phyloP scores from a whole-genome alignment of 2,329 filamentous ascomycete genomes.

The Fusarium mangiferae region DNA sequence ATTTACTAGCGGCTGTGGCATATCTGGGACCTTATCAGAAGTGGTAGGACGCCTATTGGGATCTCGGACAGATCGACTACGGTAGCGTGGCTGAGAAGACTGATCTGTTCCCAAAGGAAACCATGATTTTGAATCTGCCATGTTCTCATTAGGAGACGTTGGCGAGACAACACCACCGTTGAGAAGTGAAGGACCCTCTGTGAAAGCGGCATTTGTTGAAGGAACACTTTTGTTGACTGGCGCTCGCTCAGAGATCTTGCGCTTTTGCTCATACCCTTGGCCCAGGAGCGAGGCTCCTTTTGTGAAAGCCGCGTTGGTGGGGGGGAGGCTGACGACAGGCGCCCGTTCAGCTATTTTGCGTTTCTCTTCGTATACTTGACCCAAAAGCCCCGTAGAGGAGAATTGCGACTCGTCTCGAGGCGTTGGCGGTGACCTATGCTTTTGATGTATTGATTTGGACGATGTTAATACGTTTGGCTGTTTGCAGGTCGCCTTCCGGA shows the following conservation, averaged over 20 bases:
- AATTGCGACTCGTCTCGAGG: conserved; percentile 55
- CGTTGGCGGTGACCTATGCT: conserved; percentile 15
- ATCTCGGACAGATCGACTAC: conserved; percentile 41
- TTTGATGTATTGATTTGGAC: conserved; percentile 45
- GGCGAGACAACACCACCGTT: conserved; percentile 51
- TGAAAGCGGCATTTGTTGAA: conserved; percentile 57
- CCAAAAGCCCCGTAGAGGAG: conserved; percentile 62
- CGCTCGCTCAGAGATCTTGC: conserved; percentile 49
- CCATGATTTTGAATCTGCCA: conserved; percentile 49
- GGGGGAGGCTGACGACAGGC: conserved; percentile 42
- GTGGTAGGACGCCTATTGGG: conserved; percentile 36
- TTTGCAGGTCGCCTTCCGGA: conserved; percentile 28
- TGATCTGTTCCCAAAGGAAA: conserved; percentile 53
- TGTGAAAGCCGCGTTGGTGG: conserved; percentile 58
- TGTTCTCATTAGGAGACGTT: conserved; percentile 35
- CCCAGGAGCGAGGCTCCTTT: conserved; percentile 67
- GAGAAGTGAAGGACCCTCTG: conserved; percentile 66
- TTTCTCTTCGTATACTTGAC: conserved; percentile 57
- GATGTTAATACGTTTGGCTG: conserved; percentile 18
- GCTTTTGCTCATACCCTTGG: conserved; percentile 57
- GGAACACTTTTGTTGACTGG: conserved; percentile 42
- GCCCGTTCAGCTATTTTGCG: conserved; percentile 51
- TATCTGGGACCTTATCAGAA: conserved; percentile 43
- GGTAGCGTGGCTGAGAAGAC: conserved; percentile 43
- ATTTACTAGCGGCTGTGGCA: conserved; percentile 73